Evolutionary conservation across 345 rosid genomes (phyloP).

Genomic region (Boechera retrofracta): DNA sequence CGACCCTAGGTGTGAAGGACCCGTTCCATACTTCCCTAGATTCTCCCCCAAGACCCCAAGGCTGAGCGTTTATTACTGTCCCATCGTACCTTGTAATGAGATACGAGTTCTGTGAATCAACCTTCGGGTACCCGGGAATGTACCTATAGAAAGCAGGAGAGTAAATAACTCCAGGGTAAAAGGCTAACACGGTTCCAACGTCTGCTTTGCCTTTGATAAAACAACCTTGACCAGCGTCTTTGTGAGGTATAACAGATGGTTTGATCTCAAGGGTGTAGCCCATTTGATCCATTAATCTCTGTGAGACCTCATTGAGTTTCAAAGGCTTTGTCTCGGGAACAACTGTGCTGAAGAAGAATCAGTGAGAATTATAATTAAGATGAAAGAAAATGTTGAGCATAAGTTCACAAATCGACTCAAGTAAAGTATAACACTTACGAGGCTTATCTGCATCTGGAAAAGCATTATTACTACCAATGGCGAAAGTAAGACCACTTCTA

Average conservation of each 20-base stretch:
- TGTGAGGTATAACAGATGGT: conserved; percentile 76
- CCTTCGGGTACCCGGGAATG: conserved; percentile 89
- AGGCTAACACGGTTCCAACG: conserved; percentile 77
- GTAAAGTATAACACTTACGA: conserved; percentile 51
- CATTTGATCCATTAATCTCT: conserved; percentile 63
- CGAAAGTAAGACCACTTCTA: conserved; percentile 80
- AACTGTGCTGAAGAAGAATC: conserved; percentile 75
- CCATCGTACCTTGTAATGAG: conserved; percentile 94
- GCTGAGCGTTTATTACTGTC: conserved; percentile 83
- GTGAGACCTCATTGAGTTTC: conserved; percentile 61
- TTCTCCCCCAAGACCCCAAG: conserved; percentile 87
- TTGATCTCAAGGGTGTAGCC: conserved; percentile 74
- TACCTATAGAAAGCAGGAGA: conserved; percentile 79
- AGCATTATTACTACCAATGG: conserved; percentile 57
- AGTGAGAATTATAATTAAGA: conserved; percentile 32
- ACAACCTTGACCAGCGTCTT: conserved; percentile 86
- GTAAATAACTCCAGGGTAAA: conserved; percentile 89
- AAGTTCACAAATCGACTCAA: not conserved
- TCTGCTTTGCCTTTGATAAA: conserved; percentile 79
- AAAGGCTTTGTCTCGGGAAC: conserved; percentile 75
- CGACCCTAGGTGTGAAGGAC: conserved; percentile 39
- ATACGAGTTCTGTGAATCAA: conserved; percentile 77
- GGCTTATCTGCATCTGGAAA: conserved; percentile 44
- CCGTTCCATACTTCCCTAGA: conserved; percentile 79
- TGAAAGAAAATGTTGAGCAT: not conserved